phyloP scores from a whole-genome alignment of 1,284 basidiomycete species.

The Apiotrichum brassicae region DNA sequence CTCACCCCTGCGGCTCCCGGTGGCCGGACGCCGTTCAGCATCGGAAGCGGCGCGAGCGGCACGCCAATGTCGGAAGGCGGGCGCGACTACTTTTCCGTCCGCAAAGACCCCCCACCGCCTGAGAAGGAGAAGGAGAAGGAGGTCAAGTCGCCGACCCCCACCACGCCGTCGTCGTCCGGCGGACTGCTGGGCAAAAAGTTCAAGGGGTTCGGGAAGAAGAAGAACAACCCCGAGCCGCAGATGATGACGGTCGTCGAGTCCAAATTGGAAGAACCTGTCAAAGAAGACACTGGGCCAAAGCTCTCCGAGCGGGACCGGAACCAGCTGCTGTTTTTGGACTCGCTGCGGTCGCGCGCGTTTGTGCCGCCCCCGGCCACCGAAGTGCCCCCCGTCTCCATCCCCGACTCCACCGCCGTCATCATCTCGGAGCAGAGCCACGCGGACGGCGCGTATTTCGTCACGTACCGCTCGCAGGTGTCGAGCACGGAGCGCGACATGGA shows the following conservation, averaged over 20 bases:
- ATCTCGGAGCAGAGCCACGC: constrained; percentile 74
- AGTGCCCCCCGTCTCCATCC: constrained; percentile 62
- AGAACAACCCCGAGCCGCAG: constrained; percentile 37
- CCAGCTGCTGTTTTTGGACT: constrained; percentile 53
- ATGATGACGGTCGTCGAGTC: constrained; percentile 37
- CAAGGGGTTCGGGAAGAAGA: constrained; percentile 63
- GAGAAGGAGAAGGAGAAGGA: constrained; percentile 6
- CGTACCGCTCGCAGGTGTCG: constrained; percentile 68
- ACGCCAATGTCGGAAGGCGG: not conserved
- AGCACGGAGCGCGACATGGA: constrained; percentile 60
- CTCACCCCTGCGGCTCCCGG: constrained; percentile 9
- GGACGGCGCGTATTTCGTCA: constrained; percentile 65
- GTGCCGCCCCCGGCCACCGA: constrained; percentile 66
- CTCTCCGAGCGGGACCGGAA: constrained; percentile 39
- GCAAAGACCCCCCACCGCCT: constrained; percentile 13
- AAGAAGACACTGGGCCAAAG: constrained; percentile 20
- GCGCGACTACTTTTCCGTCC: constrained; percentile 40
- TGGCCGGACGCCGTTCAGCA: constrained; percentile 19
- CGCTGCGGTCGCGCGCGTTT: constrained; percentile 62
- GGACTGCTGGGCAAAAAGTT: constrained; percentile 47
- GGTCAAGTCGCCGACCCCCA: not conserved
- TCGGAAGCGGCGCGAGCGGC: not conserved
- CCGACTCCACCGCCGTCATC: constrained; percentile 61
- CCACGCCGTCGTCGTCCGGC: not conserved
- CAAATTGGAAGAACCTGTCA: constrained; percentile 15